Conservation (phyloP, 2,329 filamentous ascomycete genomes). For the Sclerotinia nivalis region DNA sequence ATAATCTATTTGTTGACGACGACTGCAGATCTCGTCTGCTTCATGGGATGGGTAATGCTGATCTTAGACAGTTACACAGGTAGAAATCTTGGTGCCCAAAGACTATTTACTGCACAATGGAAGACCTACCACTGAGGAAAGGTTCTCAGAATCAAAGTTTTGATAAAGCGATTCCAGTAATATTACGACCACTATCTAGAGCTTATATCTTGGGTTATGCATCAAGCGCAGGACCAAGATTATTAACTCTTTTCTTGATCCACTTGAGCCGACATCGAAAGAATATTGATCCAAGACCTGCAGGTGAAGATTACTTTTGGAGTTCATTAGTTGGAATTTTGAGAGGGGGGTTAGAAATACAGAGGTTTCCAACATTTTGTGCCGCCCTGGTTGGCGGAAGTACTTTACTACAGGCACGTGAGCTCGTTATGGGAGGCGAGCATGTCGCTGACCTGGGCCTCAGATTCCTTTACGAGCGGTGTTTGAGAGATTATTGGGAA, state of each 20-base stretch:
- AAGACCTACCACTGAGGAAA: neutral
- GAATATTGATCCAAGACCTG: slow-evolving; percentile 34
- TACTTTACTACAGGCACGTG: slow-evolving; percentile 59
- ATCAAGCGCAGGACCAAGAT: slow-evolving; percentile 57
- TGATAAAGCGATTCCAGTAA: slow-evolving; percentile 47
- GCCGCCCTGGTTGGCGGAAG: slow-evolving; percentile 60
- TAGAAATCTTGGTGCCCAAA: neutral
- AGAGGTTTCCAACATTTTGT: slow-evolving; percentile 64
- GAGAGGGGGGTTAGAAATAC: slow-evolving; percentile 53
- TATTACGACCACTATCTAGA: slow-evolving; percentile 56
- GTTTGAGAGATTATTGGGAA: slow-evolving; percentile 34
- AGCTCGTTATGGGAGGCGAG: slow-evolving; percentile 7
- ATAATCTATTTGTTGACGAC: neutral
- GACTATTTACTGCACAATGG: neutral
- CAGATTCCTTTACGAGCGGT: slow-evolving; percentile 42
- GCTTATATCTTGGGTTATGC: slow-evolving; percentile 63
- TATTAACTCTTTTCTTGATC: slow-evolving; percentile 56
- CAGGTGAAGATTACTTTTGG: slow-evolving; percentile 37
- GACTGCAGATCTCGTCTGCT: slow-evolving; percentile 10
- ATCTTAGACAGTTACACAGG: neutral
- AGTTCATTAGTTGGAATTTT: slow-evolving; percentile 47
- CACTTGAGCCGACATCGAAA: slow-evolving; percentile 45
- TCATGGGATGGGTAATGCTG: neutral
- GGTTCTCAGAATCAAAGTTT: slow-evolving; percentile 34
- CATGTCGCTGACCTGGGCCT: slow-evolving; percentile 11